These are phyloP conservation scores for Colletotrichum agaves DNA, from an alignment of 2,329 filamentous ascomycete species.

Conservation along the genomic window DNA sequence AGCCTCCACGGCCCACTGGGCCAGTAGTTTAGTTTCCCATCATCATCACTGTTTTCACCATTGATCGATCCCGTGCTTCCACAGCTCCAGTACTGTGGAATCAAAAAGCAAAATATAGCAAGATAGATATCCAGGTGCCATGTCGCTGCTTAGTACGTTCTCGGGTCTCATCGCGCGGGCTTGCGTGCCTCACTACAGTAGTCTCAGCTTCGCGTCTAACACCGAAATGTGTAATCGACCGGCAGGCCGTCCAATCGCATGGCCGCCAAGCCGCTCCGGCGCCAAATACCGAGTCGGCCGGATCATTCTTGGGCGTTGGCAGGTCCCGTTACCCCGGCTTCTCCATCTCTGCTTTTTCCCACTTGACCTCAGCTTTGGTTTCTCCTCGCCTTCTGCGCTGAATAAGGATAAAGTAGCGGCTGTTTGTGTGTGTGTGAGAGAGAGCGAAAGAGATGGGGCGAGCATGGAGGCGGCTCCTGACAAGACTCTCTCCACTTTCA, in stretches of 20 bases:
- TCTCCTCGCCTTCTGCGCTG: conserved; percentile 19
- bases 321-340: conserved; percentile 28
- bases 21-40: too few relatives aligned
- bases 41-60: too few relatives aligned
- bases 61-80: too few relatives aligned
- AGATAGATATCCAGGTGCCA: conserved; percentile 10
- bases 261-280: conserved; percentile 32
- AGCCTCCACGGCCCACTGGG: too few relatives aligned
- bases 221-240: conserved; percentile 35
- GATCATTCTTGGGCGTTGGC: not conserved
- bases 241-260: conserved; percentile 29
- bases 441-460: not conserved
- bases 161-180: conserved; percentile 28
- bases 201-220: conserved; percentile 35
- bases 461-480: not conserved
- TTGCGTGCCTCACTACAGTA: conserved; percentile 28
- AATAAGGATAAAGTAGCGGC: not conserved
- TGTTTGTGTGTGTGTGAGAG: not conserved
- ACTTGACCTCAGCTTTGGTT: not conserved
- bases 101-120: not conserved
- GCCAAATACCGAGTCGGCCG: conserved; percentile 30
- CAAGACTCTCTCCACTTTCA: conserved; percentile 3
- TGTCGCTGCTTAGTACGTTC: conserved; percentile 7
- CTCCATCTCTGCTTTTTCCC: not conserved
- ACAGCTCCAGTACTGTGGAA: not conserved